Evolutionary conservation across 169 alveolate species (phyloP), one percentile per base, ranked within the genome.

Genomic region (Gregarina niphandrodes): DNA sequence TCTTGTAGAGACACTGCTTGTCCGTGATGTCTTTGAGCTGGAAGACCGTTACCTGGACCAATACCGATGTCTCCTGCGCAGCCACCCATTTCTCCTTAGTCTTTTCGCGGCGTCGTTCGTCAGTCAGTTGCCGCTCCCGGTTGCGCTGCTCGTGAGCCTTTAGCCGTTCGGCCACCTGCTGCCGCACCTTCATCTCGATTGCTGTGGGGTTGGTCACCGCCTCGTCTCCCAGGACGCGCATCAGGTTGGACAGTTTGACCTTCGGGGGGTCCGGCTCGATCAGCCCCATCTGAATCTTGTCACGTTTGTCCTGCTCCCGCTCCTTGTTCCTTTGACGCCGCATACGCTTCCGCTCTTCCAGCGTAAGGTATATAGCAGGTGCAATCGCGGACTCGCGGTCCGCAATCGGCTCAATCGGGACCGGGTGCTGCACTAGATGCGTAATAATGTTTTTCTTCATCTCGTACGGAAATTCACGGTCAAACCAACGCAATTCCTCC

Each of bases 201-300:
- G 42, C 60, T 11, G 89, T 73, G 20, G 89, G 89, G 21, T 76
- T 77, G 19, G 84, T 70, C 18, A 70, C 71, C 0, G 79, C 71
- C 37, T 37, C 58, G 48, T 61, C 68, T 19, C 73, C 73, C 9
- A 68, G 51, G 7, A 76, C 80, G 19, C 81, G 44, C 65, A 74
- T 53, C 45, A 77, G 54, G 50, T 76, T 77, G 31, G 88, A 65
- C 34, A 77, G 57, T 43, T 73, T 77, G 44, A 77, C 51, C 39
- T 67, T 77, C 12, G 89, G 89, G 3, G 78, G 81, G 1, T 82
- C 84, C 11, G 89, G 88, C 6, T 88, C 84, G 19, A 76, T 46
- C 35, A 67, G 46, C 4, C 89, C 89, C 43, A 77, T 67, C 32
- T 79, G 49, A 19, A 77, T 74, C 42, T 78, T 67, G 41, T 77